Evolutionary conservation across 192 early-diverging fungal genomes (phyloP).

Genomic region (Coemansia pectinata): DNA sequence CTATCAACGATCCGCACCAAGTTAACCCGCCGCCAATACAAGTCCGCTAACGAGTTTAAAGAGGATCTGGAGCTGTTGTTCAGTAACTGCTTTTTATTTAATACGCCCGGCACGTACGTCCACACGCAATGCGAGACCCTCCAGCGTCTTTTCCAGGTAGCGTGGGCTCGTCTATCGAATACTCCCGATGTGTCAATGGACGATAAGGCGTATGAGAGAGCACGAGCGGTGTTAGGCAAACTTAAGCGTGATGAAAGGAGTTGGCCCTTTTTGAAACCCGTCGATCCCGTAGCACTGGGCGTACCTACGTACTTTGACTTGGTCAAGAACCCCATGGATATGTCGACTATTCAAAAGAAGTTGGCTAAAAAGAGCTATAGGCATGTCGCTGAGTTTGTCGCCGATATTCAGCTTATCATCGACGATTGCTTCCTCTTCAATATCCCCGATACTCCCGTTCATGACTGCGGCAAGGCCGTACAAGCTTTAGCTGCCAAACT

Average conservation of each 20-base stretch:
- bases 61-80: slow-evolving; percentile 62
- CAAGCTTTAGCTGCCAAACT: slow-evolving; percentile 28
- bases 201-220: slow-evolving; percentile 12
- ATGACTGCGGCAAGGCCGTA: slow-evolving; percentile 57
- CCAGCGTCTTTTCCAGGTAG: slow-evolving; percentile 53
- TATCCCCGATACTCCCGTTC: slow-evolving; percentile 54
- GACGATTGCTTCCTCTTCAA: slow-evolving; percentile 75
- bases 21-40: slow-evolving; percentile 60
- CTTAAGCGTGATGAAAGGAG: slow-evolving; percentile 29
- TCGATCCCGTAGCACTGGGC: slow-evolving; percentile 62
- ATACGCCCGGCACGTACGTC: slow-evolving; percentile 56
- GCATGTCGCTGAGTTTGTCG: slow-evolving; percentile 56
- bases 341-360: slow-evolving; percentile 64
- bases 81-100: slow-evolving; percentile 70
- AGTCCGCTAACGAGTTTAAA: slow-evolving; percentile 50
- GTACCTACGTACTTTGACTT: slow-evolving; percentile 67
- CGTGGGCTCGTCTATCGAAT: slow-evolving; percentile 25
- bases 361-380: slow-evolving; percentile 59
- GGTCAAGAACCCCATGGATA: slow-evolving; percentile 74
- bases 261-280: slow-evolving; percentile 61
- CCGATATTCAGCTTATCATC: slow-evolving; percentile 64
- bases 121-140: slow-evolving; percentile 57
- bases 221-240: slow-evolving; percentile 16
- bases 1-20: slow-evolving; percentile 65
- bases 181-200: neutral